phyloP scores from a whole-genome alignment of 345 rosid species.

The Boechera divaricarpa region DNA sequence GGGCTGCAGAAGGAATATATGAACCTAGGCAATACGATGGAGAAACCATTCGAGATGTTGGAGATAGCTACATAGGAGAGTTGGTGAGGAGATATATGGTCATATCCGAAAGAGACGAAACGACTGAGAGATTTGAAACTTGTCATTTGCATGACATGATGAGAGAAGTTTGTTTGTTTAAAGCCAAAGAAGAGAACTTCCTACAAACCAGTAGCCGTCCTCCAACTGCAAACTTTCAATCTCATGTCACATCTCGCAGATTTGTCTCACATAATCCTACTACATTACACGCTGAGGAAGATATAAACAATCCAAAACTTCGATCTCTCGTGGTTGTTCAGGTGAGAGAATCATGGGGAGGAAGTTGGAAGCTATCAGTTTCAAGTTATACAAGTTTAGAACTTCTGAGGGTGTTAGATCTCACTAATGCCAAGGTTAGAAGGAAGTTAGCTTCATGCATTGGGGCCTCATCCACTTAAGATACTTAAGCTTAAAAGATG shows the following conservation, averaged over 20 bases:
- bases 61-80: conserved; percentile 36
- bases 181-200: conserved; percentile 29
- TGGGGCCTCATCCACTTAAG: conserved; percentile 49
- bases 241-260: conserved; percentile 26
- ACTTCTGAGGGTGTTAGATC: conserved; percentile 42
- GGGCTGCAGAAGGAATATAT: conserved; percentile 53
- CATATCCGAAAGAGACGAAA: neutral
- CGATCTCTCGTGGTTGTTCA: neutral
- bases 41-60: conserved; percentile 35
- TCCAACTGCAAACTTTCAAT: neutral
- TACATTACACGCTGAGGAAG: neutral
- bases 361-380: neutral
- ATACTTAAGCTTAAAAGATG: conserved; percentile 25
- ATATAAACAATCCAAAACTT: conserved; percentile 8
- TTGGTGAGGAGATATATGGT: conserved; percentile 1
- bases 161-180: conserved; percentile 35
- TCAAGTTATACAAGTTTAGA: conserved; percentile 18
- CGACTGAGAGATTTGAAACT: neutral
- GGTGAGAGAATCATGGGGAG: neutral
- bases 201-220: neutral
- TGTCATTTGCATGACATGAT: conserved; percentile 37
- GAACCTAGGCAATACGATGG: neutral
- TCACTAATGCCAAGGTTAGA: neutral
- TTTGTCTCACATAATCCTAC: neutral
- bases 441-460: conserved; percentile 34